Evolutionary conservation across 345 rosid species (phyloP), one percentile per base, ranked within the genome.

Genomic region (Pugionium cornutum): DNA sequence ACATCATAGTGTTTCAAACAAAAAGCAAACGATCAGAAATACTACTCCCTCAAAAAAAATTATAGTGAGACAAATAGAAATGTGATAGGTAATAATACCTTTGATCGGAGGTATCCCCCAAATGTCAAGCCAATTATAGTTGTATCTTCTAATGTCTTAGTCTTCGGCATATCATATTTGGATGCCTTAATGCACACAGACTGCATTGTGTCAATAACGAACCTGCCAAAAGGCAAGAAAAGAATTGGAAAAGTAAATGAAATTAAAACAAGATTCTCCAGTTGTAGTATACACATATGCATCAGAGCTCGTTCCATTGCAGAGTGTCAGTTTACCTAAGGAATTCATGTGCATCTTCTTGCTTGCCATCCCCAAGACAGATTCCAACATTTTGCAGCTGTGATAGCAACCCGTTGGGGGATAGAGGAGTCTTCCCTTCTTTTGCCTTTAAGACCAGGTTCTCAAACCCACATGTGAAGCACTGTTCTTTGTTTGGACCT

Each of bases 341-440:
- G 74, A 91, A 95, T 78, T 95, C 98, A 82, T 95, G 99, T 32
- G 99, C 99, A 72, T 95, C 99, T 81, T 95, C 99, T 76, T 95
- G 89, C 64, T 83, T 86, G 33, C 99, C 99, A 67, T 80, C 80
- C 47, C 88, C 87, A 75, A 91, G 91, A 69, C 71, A 84, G 67
- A 86, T 84, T 81, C 91, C 92, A 43, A 82, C 79, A 68, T 69
- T 81, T 61, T 78, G 89, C 44, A 95, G 75, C 54, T 79, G 89
- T 52, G 96, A 86, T 39, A 94, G 63, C 47, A 95, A 83, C 62
- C 82, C 80, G 69, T 50, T 67, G 53, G 97, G 95, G 47, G 96
- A 89, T 39, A 91, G 72, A 8, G 89, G 86, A 64, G 86, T 78
- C 76, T 79, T 87, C 41, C 84, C 81, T 56, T 79, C 86, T 71